These are phyloP conservation scores for Castanea crenata DNA, from an alignment of 306 rosid species.

Conservation along the genomic window DNA sequence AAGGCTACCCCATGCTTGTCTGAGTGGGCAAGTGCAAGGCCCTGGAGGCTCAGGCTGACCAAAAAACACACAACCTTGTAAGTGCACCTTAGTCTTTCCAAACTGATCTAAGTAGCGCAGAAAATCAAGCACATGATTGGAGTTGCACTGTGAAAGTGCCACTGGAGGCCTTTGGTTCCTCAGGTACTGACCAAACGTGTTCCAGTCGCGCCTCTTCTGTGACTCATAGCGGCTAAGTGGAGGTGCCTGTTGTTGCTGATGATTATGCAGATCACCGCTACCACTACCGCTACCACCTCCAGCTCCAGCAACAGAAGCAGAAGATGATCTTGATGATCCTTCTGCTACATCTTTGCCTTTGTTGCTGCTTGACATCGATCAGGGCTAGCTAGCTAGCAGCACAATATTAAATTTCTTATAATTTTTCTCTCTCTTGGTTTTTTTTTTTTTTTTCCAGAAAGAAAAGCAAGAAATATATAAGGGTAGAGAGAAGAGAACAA, in stretches of 20 bases:
- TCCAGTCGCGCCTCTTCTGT: conserved; percentile 61
- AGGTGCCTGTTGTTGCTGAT: conserved; percentile 7
- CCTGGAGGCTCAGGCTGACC: conserved; percentile 59
- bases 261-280: neutral
- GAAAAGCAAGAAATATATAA: conserved; percentile 1
- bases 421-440: neutral
- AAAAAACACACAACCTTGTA: conserved; percentile 50
- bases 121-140: conserved; percentile 49
- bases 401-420: neutral
- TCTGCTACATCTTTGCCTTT: conserved; percentile 50
- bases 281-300: neutral
- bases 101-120: conserved; percentile 53
- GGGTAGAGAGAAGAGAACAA: conserved; percentile 12
- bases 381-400: neutral
- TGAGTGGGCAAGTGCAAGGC: conserved; percentile 56
- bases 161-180: conserved; percentile 58
- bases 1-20: conserved; percentile 73
- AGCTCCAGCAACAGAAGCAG: neutral
- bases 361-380: conserved; percentile 34
- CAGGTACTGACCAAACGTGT: conserved; percentile 59
- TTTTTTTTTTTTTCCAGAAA: neutral
- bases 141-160: conserved; percentile 48
- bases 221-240: conserved; percentile 55
- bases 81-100: conserved; percentile 63
- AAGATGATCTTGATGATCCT: conserved; percentile 41